Evolutionary conservation across 2,329 filamentous ascomycete genomes (phyloP).

Genomic region (Nothophoma quercina): DNA sequence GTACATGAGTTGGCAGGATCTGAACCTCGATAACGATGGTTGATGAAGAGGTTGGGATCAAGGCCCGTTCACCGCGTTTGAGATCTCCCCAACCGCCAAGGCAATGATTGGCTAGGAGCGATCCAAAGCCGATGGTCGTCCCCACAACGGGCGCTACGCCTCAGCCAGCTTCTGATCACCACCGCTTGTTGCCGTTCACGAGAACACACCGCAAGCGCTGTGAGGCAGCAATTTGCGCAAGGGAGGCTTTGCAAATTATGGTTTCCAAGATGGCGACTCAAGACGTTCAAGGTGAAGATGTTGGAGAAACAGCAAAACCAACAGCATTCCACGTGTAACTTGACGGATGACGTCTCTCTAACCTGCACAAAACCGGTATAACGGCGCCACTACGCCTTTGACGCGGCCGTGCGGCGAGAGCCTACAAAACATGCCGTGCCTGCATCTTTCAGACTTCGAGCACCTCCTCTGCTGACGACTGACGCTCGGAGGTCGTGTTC

Average conservation of each 20-base stretch:
- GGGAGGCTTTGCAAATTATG: neutral
- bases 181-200: conserved; percentile 7
- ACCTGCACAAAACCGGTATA: conserved; percentile 44
- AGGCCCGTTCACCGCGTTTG: conserved; percentile 23
- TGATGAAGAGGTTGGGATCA: conserved; percentile 31
- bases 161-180: conserved; percentile 20
- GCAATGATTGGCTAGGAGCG: conserved; percentile 39
- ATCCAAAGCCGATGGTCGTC: conserved; percentile 7
- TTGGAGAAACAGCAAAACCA: neutral
- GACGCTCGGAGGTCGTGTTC: conserved; percentile 46
- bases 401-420: conserved; percentile 29
- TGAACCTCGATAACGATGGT: conserved; percentile 14
- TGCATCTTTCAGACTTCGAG: conserved; percentile 37
- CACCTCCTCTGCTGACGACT: conserved; percentile 48
- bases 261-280: neutral
- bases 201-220: conserved; percentile 19
- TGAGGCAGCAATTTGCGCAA: conserved; percentile 10
- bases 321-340: conserved; percentile 8
- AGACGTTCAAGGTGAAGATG: neutral
- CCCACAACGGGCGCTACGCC: conserved; percentile 41
- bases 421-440: conserved; percentile 43
- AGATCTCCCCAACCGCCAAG: conserved; percentile 24
- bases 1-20: neutral
- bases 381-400: conserved; percentile 28
- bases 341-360: conserved; percentile 39